Conservation (phyloP, 2,329 filamentous ascomycete genomes). For the Cercospora berteroae region DNA sequence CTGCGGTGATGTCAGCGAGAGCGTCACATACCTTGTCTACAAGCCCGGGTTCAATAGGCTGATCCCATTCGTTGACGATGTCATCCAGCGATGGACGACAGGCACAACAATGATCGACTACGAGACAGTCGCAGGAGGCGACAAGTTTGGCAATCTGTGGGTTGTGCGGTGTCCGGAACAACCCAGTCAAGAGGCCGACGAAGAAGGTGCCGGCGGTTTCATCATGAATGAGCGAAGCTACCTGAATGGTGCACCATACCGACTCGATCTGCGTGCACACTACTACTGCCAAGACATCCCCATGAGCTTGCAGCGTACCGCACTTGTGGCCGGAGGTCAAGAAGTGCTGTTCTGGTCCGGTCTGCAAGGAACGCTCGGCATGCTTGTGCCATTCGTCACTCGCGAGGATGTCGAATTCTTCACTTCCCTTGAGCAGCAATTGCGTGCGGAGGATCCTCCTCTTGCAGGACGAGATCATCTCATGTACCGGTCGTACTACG, state of each 20-base stretch:
- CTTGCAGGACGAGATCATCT: conserved; percentile 91
- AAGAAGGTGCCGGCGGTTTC: conserved; percentile 85
- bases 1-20: conserved; percentile 89
- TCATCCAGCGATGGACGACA: conserved; percentile 84
- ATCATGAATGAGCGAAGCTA: conserved; percentile 88
- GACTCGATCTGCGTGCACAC: conserved; percentile 80
- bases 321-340: conserved; percentile 84
- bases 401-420: conserved; percentile 98
- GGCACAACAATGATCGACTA: conserved; percentile 95
- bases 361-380: conserved; percentile 88
- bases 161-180: conserved; percentile 84
- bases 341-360: conserved; percentile 93
- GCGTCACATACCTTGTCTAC: conserved; percentile 88
- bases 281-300: conserved; percentile 91
- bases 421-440: conserved; percentile 84
- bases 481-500: conserved; percentile 93
- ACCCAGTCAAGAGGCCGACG: conserved; percentile 84
- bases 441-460: conserved; percentile 82
- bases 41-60: conserved; percentile 88
- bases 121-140: conserved; percentile 88
- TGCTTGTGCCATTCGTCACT: conserved; percentile 85
- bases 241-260: conserved; percentile 82
- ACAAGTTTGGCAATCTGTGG: conserved; percentile 98
- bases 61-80: conserved; percentile 91
- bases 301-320: conserved; percentile 83